phyloP scores from a whole-genome alignment of 2,329 filamentous ascomycete genomes.

The Penicillium sp. region DNA sequence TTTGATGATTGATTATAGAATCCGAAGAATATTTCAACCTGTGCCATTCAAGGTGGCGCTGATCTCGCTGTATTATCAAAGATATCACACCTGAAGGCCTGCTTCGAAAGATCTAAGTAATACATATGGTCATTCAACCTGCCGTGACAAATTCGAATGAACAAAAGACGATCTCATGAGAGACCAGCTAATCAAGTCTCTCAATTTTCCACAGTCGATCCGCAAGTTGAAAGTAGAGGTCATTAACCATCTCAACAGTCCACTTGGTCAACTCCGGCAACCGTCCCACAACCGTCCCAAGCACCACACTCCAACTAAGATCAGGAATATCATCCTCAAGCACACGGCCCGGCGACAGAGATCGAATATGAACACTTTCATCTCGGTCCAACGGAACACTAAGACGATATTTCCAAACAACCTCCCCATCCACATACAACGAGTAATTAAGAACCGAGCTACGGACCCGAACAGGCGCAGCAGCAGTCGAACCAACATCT shows the following conservation, averaged over 20 bases:
- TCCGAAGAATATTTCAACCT: neutral
- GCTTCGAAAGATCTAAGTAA: neutral
- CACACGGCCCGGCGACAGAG: slow-evolving; percentile 33
- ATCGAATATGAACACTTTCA: slow-evolving; percentile 3
- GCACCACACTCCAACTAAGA: slow-evolving; percentile 21
- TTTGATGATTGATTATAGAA: neutral
- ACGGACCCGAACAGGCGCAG: slow-evolving; percentile 14
- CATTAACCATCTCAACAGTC: slow-evolving; percentile 8
- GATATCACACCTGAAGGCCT: neutral
- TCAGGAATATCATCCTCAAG: slow-evolving; percentile 29
- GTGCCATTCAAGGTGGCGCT: neutral
- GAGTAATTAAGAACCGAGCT: slow-evolving; percentile 72
- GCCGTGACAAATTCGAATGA: neutral
- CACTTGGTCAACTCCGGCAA: slow-evolving; percentile 18
- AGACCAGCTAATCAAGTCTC: slow-evolving; percentile 15
- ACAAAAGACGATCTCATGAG: too few species aligned
- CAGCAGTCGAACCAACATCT: slow-evolving; percentile 13
- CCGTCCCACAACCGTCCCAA: slow-evolving; percentile 20
- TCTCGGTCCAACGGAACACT: slow-evolving; percentile 32
- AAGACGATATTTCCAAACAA: slow-evolving; percentile 64
- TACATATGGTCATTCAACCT: neutral
- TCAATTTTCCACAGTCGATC: slow-evolving; percentile 17
- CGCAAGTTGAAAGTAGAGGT: slow-evolving; percentile 16
- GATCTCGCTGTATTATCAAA: neutral
- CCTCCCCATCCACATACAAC: slow-evolving; percentile 76